Base-by-base conservation (phyloP, 176 grass and related monocot species). In the Rhipidocladum racemiflorum region DNA sequence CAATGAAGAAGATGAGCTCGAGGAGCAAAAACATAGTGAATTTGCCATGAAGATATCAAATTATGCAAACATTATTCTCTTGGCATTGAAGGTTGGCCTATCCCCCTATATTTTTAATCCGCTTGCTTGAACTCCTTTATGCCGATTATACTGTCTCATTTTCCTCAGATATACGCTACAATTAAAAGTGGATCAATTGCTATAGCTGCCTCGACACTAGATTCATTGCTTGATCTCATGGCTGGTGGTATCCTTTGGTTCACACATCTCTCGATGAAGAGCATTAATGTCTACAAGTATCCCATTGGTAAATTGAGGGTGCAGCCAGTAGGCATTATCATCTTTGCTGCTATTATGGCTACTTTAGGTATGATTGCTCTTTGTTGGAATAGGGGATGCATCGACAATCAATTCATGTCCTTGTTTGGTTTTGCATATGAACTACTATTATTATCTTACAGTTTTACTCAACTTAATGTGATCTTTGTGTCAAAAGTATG, bases 221-320 rank as follows among this genome's bases (percentile, higher is more conserved):
- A 97, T 89, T 97, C 92, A 29, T 74, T 97, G 34, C 78, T 97
- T 77, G 95, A 94, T 85, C 90, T 94, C 54, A 92, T 97, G 95
- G 95, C 95, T 59, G 95, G 95, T 61, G 95, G 90, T 55, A 97
- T 97, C 15, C 92, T 97, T 67, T 97, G 94, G 95, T 97, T 97
- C 81, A 97, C 95, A 38, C 95, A 97, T 85, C 80, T 97, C 44
- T 97, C 95, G 9, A 97, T 94, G 95, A 97, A 92, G 81, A 89
- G 69, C 75, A 92, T 94, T 21, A 94, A 94, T 42, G 88, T 94
- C 24, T 94, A 94, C 88, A 92, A 94, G 73, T 97, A 97, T 60
- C 95, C 92, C 18, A 94, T 97, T 75, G 92, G 95, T 30, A 97
- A 97, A 89, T 61, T 97, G 84, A 87, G 95, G 27, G 92, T 97